Percentiles rank a stretch among this genome's conserved stretches.
These are phyloP conservation scores for Erodium texanum DNA, from an alignment of 441 rosid genomes.

Conservation along the genomic window DNA sequence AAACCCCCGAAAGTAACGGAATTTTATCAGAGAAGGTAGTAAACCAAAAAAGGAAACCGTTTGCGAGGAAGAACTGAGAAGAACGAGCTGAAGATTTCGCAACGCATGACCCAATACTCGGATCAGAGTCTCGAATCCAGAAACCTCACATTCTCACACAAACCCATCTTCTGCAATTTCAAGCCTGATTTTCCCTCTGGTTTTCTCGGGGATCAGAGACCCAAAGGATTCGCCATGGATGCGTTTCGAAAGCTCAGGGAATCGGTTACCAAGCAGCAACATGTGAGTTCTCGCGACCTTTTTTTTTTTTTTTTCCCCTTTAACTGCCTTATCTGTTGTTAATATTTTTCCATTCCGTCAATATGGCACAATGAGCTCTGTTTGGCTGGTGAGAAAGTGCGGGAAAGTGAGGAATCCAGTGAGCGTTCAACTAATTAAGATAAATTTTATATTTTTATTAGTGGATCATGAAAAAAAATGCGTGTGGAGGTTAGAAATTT, in stretches of 20 bases:
- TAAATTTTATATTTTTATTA: not conserved
- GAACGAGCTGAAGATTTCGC: not conserved
- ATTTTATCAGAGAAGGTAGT: not conserved
- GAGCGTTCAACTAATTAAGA: no score
- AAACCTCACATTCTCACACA: not conserved
- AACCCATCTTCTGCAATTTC: not conserved
- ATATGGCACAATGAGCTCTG: not conserved
- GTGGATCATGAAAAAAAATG: not conserved
- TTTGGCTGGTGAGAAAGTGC: not conserved
- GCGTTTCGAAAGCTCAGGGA: constrained; percentile 78
- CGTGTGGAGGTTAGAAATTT: not conserved
- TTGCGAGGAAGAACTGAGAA: not conserved
- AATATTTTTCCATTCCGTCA: not conserved
- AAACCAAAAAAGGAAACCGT: not conserved
- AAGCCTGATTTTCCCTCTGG: not conserved
- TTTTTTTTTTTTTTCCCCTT: no score
- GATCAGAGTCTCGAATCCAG: not conserved
- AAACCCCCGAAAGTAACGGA: no score
- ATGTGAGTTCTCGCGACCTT: constrained; percentile 27
- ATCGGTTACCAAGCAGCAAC: constrained; percentile 88
- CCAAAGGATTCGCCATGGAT: constrained; percentile 42
- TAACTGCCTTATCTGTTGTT: no score
- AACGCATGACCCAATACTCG: not conserved
- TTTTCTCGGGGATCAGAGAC: not conserved
- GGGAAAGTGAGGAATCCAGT: not conserved